A percentile compares a stretch with the other conserved stretches of the same genome.
phyloP scores from a whole-genome alignment of 2,329 filamentous ascomycete species.

The Dactylellina haptotyla region DNA sequence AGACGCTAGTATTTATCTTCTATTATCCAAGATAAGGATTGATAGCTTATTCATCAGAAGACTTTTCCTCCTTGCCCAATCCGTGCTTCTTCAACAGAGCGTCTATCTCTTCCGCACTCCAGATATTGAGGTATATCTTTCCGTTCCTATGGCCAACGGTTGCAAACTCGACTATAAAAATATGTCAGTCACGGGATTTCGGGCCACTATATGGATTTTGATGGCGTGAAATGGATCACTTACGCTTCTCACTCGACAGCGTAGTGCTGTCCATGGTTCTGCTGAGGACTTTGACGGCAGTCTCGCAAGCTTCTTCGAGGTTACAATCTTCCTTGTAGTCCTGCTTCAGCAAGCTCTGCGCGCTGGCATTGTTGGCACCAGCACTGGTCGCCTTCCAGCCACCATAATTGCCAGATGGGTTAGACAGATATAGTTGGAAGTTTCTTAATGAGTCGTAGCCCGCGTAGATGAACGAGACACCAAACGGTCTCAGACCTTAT shows the following conservation, averaged over 20 bases:
- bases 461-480: slow-evolving; percentile 99
- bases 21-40: slow-evolving; percentile 17
- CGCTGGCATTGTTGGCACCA: slow-evolving; percentile 96
- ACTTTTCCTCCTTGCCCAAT: slow-evolving; percentile 83
- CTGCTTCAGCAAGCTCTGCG: slow-evolving; percentile 96
- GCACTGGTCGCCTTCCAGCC: slow-evolving; percentile 99
- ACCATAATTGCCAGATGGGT: slow-evolving; percentile 97
- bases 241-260: slow-evolving; percentile 98
- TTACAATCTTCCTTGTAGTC: slow-evolving; percentile 99
- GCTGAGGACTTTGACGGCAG: slow-evolving; percentile 98
- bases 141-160: slow-evolving; percentile 96
- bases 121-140: slow-evolving; percentile 97
- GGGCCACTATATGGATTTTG: neutral
- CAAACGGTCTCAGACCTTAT: slow-evolving; percentile 87
- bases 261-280: slow-evolving; percentile 99
- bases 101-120: slow-evolving; percentile 96
- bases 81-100: slow-evolving; percentile 93
- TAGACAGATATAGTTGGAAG: slow-evolving; percentile 99
- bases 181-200: too few species aligned
- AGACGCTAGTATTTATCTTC: slow-evolving; percentile 32
- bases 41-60: slow-evolving; percentile 68
- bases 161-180: slow-evolving; percentile 85
- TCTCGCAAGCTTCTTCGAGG: slow-evolving; percentile 92
- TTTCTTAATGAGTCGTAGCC: slow-evolving; percentile 95
- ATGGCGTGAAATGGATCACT: slow-evolving; percentile 61